Evolutionary conservation across 2,329 filamentous ascomycete genomes (phyloP), one percentile per base, ranked within the genome.

Genomic region (Colletotrichum sp.): DNA sequence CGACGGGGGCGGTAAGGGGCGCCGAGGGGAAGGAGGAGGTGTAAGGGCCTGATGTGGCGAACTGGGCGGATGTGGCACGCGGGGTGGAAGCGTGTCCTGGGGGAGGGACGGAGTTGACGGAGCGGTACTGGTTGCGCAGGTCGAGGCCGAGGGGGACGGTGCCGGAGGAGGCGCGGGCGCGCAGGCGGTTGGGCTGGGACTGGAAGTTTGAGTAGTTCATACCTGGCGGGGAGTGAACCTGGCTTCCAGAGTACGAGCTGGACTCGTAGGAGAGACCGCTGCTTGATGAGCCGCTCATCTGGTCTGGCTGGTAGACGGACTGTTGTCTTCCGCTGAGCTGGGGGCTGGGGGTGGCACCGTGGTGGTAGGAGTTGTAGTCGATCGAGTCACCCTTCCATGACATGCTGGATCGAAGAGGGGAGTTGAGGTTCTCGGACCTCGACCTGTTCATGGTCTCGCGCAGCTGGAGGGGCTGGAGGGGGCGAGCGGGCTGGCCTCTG

Each of bases 321-420:
- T 87, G 86, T 44, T 89, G 88, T 66, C 89, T 85, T 55, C 86
- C 86, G 59, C 84, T 83, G 44, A 89, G 83, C 66, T 85, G 86
- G 5, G 90, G 87, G 79, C 88, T 91, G 8, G 83, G 81, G 72
- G 85, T 86, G 10, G 85, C 84, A 18, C 83, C 84, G 63, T 88
- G 86, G 62, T 88, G 86, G 79, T 91, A 92, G 13, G 85, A 87
- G 13, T 86, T 87, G 80, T 92, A 93, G 79, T 92, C 90, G 72
- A 92, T 88, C 2, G 89, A 85, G 77, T 91, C 90, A 16, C 90
- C 89, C 81, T 92, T 92, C 91, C 91, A 93, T 15, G 90, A 90
- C 89, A 92, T 91, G 80, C 89, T 91, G 12, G 91, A 87, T 44
- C 91, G 86, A 62, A 93, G 83, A 4, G 91, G 90, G 16, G 91